phyloP scores from a whole-genome alignment of 306 rosid genomes.

The Dryas octopetala region DNA sequence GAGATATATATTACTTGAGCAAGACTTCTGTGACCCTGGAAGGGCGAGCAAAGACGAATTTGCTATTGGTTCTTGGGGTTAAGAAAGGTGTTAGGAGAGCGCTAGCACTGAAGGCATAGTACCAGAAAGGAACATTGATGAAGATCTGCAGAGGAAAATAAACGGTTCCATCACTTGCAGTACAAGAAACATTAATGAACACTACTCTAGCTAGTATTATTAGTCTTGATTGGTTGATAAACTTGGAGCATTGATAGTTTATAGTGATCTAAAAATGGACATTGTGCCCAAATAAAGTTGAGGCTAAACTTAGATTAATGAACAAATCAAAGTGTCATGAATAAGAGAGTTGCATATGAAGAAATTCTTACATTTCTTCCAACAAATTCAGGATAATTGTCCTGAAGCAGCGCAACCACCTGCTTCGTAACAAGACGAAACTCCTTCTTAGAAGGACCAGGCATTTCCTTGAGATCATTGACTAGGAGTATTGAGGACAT shows the following conservation, averaged over 20 bases:
- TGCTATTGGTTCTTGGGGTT: slow-evolving; percentile 70
- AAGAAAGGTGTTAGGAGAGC: slow-evolving; percentile 44
- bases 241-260: not conserved
- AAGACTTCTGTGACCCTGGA: slow-evolving; percentile 54
- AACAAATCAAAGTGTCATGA: not conserved
- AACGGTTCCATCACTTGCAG: not conserved
- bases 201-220: no score
- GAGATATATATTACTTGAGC: not conserved
- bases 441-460: slow-evolving; percentile 67
- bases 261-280: not conserved
- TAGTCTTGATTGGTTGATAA: not conserved
- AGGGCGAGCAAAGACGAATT: slow-evolving; percentile 70
- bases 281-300: no score
- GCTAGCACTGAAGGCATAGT: slow-evolving; percentile 51
- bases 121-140: slow-evolving; percentile 89
- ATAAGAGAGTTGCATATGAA: not conserved
- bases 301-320: no score
- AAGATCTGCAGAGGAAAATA: slow-evolving; percentile 46
- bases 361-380: slow-evolving; percentile 42
- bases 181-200: not conserved
- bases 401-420: slow-evolving; percentile 65
- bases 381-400: slow-evolving; percentile 73
- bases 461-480: slow-evolving; percentile 65
- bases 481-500: slow-evolving; percentile 62
- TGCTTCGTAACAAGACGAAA: slow-evolving; percentile 74